These are phyloP conservation scores for Kodamaea restingae DNA, from an alignment of 805 yeast genomes.

Conservation along the genomic window DNA sequence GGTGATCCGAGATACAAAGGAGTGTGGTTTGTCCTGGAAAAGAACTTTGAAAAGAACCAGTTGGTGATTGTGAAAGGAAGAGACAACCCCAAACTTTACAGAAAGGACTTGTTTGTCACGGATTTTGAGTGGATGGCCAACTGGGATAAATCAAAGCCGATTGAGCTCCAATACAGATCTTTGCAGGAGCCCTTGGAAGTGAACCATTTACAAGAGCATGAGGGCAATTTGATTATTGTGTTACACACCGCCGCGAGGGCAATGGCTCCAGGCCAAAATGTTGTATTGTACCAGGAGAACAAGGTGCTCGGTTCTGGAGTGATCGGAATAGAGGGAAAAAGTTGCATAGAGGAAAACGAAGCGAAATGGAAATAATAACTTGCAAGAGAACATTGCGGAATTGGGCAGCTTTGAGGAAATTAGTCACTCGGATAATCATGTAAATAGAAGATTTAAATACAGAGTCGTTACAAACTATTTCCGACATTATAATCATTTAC, in stretches of 20 bases:
- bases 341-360: not conserved
- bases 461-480: too few species aligned
- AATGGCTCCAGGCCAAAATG: constrained; percentile 84
- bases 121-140: constrained; percentile 46
- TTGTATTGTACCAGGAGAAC: constrained; percentile 67
- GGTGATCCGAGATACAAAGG: constrained; percentile 74
- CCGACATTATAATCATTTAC: not conserved
- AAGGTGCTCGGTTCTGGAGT: constrained; percentile 58
- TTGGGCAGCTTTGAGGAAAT: too few species aligned
- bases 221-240: constrained; percentile 22
- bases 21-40: constrained; percentile 81
- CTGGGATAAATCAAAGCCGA: constrained; percentile 8
- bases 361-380: not conserved
- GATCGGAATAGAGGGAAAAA: constrained; percentile 8
- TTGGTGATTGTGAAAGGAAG: constrained; percentile 74
- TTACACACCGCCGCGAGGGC: constrained; percentile 56
- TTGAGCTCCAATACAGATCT: constrained; percentile 67
- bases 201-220: constrained; percentile 5
- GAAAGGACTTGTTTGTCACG: constrained; percentile 37
- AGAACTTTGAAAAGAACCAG: constrained; percentile 60
- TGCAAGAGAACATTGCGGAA: not conserved
- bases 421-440: too few species aligned
- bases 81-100: constrained; percentile 53
- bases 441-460: too few species aligned
- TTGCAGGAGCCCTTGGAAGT: constrained; percentile 56